Evolutionary conservation across 768 basidiomycete species (phyloP).

Genomic region (Russula virescens): DNA sequence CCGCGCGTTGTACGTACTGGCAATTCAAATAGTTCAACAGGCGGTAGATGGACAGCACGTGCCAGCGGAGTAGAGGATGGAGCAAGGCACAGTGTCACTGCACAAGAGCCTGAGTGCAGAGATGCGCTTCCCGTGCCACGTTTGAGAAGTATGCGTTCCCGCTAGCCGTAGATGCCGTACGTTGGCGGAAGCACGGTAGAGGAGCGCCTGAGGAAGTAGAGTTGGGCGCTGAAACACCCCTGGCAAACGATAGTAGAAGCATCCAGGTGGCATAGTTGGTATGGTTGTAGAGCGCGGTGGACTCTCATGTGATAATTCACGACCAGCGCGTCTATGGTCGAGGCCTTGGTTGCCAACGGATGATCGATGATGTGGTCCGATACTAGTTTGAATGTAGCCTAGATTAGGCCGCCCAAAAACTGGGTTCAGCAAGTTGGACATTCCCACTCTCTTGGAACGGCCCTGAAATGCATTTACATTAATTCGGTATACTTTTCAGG

Average conservation of each 20-base stretch:
- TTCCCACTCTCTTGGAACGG: not conserved
- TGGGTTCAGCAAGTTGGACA: conserved; percentile 18
- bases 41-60: conserved; percentile 57
- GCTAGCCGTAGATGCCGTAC: conserved; percentile 62
- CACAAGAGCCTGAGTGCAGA: conserved; percentile 39
- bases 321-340: conserved; percentile 43
- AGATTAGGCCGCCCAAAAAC: conserved; percentile 53
- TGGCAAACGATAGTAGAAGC: conserved; percentile 16
- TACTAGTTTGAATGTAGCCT: conserved; percentile 63
- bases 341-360: no score
- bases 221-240: not conserved
- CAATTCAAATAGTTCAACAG: conserved; percentile 68
- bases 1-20: conserved; percentile 69
- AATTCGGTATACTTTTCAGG: not conserved
- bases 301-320: conserved; percentile 69
- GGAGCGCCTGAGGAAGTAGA: not conserved
- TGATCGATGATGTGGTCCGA: conserved; percentile 71
- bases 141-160: conserved; percentile 65
- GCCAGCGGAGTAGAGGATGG: conserved; percentile 64
- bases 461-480: not conserved
- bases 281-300: conserved; percentile 78
- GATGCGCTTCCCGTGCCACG: conserved; percentile 22
- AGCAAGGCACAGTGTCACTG: conserved; percentile 65
- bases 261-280: conserved; percentile 28
- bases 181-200: conserved; percentile 29